Base-by-base conservation (phyloP, 345 rosid species). In the Combretum micranthum region DNA sequence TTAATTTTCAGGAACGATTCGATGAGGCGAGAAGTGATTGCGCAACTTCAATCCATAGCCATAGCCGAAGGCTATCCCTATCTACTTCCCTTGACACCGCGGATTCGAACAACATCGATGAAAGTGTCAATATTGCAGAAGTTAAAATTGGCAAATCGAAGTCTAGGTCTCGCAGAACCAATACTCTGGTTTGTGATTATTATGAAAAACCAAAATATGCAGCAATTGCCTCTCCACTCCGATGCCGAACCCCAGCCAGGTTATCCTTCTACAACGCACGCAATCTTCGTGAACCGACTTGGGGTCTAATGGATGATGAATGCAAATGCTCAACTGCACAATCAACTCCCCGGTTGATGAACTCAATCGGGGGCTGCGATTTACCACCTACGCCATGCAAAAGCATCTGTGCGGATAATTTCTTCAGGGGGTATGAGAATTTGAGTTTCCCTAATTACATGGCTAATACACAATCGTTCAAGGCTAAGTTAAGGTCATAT, bases 391-490 rank as follows among this genome's bases (percentile, higher is more conserved):
- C 91, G 1, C 91, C 87, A 0, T 78, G 82, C 0, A 82, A 76
- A 69, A 87, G 89, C 66, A 69, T 79, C 2, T 79, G 79, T n/a
- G 82, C 75, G 23, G 85, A 85, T 48, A 62, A 71, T 67, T 73
- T 62, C 51, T 82, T 74, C 47, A 62, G 84, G 65, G 83, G 72
- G 15, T 61, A 65, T 56, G 69, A 62, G 13, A 73, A 72, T 65
- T 67, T 53, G 11, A 13, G 15, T 15, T 4, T 3, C 68, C 97
- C 96, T 0, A 84, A 72, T 49, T 93, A 89, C 55, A 90, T 93
- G 97, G 85, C 96, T 1, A 84, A 72, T 48, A 93, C 99, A 19
- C 78, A 80, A 55, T 87, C 92, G 15, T 93, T 81, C 66, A 82
- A 73, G 66, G 95, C 99, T 0, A 93, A 90, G 55, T 63, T 74